Conservation (phyloP, 257 asterid genomes). For the Lithospermum erythrorhizon region DNA sequence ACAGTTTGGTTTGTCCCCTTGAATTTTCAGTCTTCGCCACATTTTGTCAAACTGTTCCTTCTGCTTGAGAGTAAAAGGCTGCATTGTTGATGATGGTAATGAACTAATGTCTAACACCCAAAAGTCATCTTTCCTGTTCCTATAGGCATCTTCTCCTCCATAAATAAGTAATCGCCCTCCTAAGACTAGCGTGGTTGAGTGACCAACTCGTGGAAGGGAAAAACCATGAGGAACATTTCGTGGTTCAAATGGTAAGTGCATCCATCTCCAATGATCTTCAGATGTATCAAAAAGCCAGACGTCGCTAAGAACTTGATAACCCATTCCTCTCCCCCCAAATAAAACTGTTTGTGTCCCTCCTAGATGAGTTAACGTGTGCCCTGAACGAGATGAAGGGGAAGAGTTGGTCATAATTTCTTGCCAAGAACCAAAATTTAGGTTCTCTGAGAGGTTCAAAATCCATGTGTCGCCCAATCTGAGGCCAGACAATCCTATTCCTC, state of each 20-base stretch:
- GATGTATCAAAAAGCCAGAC: conserved; percentile 56
- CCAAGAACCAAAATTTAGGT: conserved; percentile 55
- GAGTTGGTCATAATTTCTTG: conserved; percentile 33
- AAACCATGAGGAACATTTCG: conserved; percentile 48
- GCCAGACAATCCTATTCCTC: conserved; percentile 71
- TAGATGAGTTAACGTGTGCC: conserved; percentile 64
- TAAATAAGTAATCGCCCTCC: conserved; percentile 66
- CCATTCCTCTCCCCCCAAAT: conserved; percentile 83
- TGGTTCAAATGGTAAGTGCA: conserved; percentile 38
- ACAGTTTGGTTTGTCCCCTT: conserved; percentile 44
- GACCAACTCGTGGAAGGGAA: conserved; percentile 78
- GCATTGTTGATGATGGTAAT: conserved; percentile 16
- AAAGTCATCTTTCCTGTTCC: conserved; percentile 64
- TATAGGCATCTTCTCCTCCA: conserved; percentile 77
- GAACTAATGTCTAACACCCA: conserved; percentile 70
- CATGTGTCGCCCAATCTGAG: conserved; percentile 63
- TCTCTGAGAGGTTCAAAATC: conserved; percentile 63
- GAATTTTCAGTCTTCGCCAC: conserved; percentile 56
- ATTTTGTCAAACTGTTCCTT: conserved; percentile 24
- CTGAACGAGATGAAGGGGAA: conserved; percentile 73
- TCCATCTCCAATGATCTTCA: conserved; percentile 51
- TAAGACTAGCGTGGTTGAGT: conserved; percentile 65
- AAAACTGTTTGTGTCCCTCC: conserved; percentile 45
- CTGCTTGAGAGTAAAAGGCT: conserved; percentile 9
- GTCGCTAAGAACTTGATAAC: conserved; percentile 63